A percentile compares a stretch with the other conserved stretches of the same genome.
phyloP scores from a whole-genome alignment of 768 basidiomycete species.

The Tylopilus sp. region DNA sequence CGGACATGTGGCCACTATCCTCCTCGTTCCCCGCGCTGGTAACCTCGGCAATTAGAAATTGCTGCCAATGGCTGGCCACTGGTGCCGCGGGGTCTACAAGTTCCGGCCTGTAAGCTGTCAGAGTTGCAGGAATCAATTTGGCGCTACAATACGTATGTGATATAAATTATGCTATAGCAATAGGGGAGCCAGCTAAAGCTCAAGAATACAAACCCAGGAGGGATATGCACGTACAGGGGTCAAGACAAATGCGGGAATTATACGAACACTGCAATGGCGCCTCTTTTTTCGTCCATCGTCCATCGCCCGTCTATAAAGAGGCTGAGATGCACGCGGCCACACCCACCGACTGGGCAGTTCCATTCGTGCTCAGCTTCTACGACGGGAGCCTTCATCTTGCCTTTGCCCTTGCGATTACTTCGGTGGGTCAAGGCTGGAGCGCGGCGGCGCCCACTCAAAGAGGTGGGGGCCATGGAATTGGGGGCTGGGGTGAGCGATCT shows the following conservation, averaged over 20 bases:
- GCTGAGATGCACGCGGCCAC: slow-evolving; percentile 52
- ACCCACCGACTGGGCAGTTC: slow-evolving; percentile 62
- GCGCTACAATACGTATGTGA: slow-evolving; percentile 16
- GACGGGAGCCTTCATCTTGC: slow-evolving; percentile 33
- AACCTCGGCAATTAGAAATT: slow-evolving; percentile 7
- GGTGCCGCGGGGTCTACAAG: neutral
- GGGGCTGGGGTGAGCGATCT: slow-evolving; percentile 3
- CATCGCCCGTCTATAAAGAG: slow-evolving; percentile 57
- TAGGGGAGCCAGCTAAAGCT: neutral
- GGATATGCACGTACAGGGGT: slow-evolving; percentile 3
- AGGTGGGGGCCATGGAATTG: slow-evolving; percentile 1
- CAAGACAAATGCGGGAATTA: slow-evolving; percentile 25
- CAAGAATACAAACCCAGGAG: neutral
- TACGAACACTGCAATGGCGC: slow-evolving; percentile 39
- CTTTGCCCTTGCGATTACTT: slow-evolving; percentile 31
- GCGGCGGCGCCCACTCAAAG: slow-evolving; percentile 9
- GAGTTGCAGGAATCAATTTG: neutral
- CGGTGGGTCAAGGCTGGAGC: slow-evolving; percentile 1
- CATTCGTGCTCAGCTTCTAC: slow-evolving; percentile 54
- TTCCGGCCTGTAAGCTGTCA: neutral
- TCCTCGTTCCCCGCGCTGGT: neutral
- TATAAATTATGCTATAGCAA: slow-evolving; percentile 13
- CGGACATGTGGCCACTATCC: slow-evolving; percentile 13
- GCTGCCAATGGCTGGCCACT: neutral
- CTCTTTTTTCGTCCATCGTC: slow-evolving; percentile 50